These are phyloP conservation scores for Chrysophaeum taylorii DNA, from an alignment of 352 stramenopile species.

Conservation along the genomic window DNA sequence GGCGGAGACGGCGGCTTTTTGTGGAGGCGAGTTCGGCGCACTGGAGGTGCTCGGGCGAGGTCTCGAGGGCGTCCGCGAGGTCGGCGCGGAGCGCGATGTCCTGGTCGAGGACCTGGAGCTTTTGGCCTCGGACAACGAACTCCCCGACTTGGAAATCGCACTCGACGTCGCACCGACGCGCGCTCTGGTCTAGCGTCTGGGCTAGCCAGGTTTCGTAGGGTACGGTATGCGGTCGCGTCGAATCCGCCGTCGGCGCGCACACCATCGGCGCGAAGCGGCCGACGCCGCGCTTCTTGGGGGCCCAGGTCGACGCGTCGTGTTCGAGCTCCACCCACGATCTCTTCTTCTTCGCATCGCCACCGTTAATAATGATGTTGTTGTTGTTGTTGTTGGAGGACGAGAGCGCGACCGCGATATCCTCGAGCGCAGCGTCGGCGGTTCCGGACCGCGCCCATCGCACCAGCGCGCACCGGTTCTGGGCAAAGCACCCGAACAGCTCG, in stretches of 20 bases:
- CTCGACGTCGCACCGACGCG: constrained; percentile 60
- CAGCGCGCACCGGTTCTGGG: too few species aligned
- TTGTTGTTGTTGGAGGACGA: too few species aligned
- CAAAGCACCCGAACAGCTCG: too few species aligned
- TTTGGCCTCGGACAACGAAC: constrained; percentile 78
- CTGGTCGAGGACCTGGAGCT: constrained; percentile 66
- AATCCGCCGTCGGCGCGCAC: too few species aligned
- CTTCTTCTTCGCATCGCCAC: background rate
- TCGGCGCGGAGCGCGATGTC: constrained; percentile 39
- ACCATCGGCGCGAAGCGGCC: background rate
- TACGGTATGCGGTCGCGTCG: too few species aligned
- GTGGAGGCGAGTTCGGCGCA: constrained; percentile 72
- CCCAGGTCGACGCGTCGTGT: background rate
- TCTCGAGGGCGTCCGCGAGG: constrained; percentile 36
- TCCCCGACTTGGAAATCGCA: constrained; percentile 74
- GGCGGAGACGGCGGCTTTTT: constrained; percentile 65
- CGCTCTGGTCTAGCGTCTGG: background rate
- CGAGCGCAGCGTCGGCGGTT: too few species aligned
- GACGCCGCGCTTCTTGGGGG: background rate
- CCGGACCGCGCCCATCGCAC: too few species aligned
- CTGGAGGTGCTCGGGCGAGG: constrained; percentile 31
- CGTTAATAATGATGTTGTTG: too few species aligned
- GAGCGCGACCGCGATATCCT: too few species aligned
- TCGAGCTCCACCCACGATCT: background rate
- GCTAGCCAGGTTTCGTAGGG: background rate